A percentile compares a stretch with the other conserved stretches of the same genome.
Conservation (phyloP, 2,329 filamentous ascomycete genomes). For the Nemania sp. region DNA sequence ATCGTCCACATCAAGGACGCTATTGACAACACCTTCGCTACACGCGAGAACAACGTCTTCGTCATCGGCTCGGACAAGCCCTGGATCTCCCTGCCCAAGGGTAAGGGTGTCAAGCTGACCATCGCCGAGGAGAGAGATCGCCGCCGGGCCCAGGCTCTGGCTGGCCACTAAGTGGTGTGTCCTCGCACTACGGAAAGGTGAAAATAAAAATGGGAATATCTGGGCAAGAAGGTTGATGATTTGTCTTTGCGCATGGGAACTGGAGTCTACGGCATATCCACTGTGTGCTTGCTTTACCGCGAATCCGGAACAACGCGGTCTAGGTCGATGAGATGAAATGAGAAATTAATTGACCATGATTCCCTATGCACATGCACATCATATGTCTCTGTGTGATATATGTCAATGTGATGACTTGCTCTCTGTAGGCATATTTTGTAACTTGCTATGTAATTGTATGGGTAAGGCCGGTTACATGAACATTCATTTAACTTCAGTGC, state of each 20-base stretch:
- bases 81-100: conserved; percentile 99
- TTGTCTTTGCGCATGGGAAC: conserved; percentile 52
- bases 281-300: conserved; percentile 49
- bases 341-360: conserved; percentile 52
- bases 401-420: background rate
- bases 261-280: conserved; percentile 54
- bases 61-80: conserved; percentile 99
- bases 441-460: too few species aligned
- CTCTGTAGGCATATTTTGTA: background rate
- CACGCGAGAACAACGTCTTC: conserved; percentile 99
- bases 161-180: conserved; percentile 60
- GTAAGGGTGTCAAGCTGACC: conserved; percentile 99
- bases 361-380: conserved; percentile 21
- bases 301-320: conserved; percentile 44
- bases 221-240: conserved; percentile 44
- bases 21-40: conserved; percentile 99
- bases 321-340: conserved; percentile 52
- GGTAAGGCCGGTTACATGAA: background rate
- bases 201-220: conserved; percentile 47
- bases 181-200: conserved; percentile 39
- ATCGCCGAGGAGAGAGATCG: conserved; percentile 99
- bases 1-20: conserved; percentile 99
- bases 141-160: conserved; percentile 76
- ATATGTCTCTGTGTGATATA: background rate
- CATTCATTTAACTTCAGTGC: background rate